Evolutionary conservation across 768 basidiomycete species (phyloP), one percentile per base, ranked within the genome.

Genomic region (Psilocybe tampanensis): DNA sequence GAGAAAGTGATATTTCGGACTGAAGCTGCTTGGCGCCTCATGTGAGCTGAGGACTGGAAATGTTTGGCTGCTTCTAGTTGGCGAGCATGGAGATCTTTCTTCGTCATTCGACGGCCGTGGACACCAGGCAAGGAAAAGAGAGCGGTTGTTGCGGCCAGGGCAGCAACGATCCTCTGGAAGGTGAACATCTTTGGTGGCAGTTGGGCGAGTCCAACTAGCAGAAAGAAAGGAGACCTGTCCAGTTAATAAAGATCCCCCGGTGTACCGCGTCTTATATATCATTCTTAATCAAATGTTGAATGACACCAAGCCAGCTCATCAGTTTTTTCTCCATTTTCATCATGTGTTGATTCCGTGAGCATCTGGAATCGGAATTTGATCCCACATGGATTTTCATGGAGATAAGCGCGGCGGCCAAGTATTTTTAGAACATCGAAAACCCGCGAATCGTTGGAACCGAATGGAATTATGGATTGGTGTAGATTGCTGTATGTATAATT

Each of bases 1-100:
- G 77, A 71, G 69, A 91, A 91, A 0, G 87, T 89, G 62, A 90
- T 87, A 60, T 88, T 88, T 68, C 86, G 76, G n/a, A 78, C 62
- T 29, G 29, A 29, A 29, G 29, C 9, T 11, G 59, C 59, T 5
- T 65, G 58, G 36, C 60, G 62, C 54, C 57, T 52, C 52, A 50
- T 48, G 11, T 61, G 55, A 43, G 62, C 57, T 29, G 41, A 58
- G 23, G 53, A 57, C 51, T 66, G 56, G 60, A 70, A 81, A 44
- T 77, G 72, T 58, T 81, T 74, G 2, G 76, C 80, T 44, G 84
- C 83, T 60, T 79, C 80, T 3, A 65, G 57, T 65, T 84, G 84
- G 49, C 69, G 74, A 13, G 69, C 76, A 44, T 71, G 78, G 18
- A 81, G 56, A 43, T 83, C 78, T 15, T 72, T 64, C 64, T 80